Conservation (phyloP, 2,329 filamentous ascomycete genomes). For the Aspergillus sp. region DNA sequence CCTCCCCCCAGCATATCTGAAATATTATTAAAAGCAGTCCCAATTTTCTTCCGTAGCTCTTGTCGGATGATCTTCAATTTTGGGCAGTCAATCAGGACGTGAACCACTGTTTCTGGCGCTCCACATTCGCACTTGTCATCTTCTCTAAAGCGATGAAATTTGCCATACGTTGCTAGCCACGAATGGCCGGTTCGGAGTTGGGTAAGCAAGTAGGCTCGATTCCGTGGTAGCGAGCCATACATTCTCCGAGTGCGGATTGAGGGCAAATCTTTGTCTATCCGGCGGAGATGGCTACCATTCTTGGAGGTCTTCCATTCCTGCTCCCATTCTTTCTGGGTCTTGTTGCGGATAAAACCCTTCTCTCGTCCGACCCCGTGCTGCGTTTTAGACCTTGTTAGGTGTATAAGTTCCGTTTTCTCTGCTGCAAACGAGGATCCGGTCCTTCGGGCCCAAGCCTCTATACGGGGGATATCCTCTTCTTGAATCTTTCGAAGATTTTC, state of each 20-base stretch:
- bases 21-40: neutral
- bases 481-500: too few relatives aligned
- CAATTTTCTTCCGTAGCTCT: neutral
- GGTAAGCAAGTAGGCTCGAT: constrained; percentile 11
- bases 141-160: constrained; percentile 6
- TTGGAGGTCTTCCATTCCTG: constrained; percentile 14
- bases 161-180: constrained; percentile 9
- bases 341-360: too few relatives aligned
- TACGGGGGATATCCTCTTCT: too few relatives aligned
- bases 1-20: neutral
- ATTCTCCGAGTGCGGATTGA: constrained; percentile 5
- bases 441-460: too few relatives aligned
- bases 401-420: too few relatives aligned
- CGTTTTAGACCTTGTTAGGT: too few relatives aligned
- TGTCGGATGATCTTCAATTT: neutral
- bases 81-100: constrained; percentile 8
- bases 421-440: too few relatives aligned
- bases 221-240: constrained; percentile 13
- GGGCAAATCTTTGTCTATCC: constrained; percentile 10
- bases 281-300: constrained; percentile 14
- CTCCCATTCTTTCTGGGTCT: neutral
- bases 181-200: constrained; percentile 12
- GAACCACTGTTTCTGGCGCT: neutral
- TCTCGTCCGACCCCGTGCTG: too few relatives aligned
- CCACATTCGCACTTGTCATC: constrained; percentile 20